Conservation (phyloP, 1,139 yeast genomes). For the Debaryomyces psychrophilus region DNA sequence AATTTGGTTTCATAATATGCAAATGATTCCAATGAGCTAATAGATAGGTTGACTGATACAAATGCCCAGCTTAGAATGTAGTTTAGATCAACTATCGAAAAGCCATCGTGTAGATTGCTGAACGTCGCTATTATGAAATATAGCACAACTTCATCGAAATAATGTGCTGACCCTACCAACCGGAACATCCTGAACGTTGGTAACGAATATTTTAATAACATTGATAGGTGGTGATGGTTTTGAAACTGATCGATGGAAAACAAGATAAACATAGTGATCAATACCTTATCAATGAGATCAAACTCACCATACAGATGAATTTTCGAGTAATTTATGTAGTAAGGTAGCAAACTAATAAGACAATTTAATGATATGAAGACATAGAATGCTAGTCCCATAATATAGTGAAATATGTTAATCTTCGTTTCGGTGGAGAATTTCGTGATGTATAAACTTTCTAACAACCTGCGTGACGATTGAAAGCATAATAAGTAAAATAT, state of each 20-base stretch:
- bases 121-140: constrained; percentile 47
- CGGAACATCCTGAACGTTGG: constrained; percentile 61
- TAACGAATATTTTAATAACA: constrained; percentile 63
- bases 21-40: constrained; percentile 64
- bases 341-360: constrained; percentile 22
- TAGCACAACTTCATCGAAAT: constrained; percentile 70
- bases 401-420: constrained; percentile 77
- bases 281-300: constrained; percentile 19
- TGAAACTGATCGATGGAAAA: constrained; percentile 59
- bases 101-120: constrained; percentile 17
- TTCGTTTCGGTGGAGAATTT: constrained; percentile 51
- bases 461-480: constrained; percentile 67
- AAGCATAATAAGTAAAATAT: constrained; percentile 29
- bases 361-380: constrained; percentile 30
- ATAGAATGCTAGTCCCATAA: constrained; percentile 75
- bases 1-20: constrained; percentile 49
- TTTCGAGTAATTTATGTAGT: constrained; percentile 11
- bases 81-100: constrained; percentile 17
- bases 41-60: constrained; percentile 62
- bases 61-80: constrained; percentile 45
- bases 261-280: constrained; percentile 34
- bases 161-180: constrained; percentile 73
- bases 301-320: background rate
- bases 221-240: constrained; percentile 64
- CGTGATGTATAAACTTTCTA: constrained; percentile 60